Evolutionary conservation across 2,329 filamentous ascomycete genomes (phyloP), one percentile per base, ranked within the genome.

Genomic region (Epichloe sibirici): DNA sequence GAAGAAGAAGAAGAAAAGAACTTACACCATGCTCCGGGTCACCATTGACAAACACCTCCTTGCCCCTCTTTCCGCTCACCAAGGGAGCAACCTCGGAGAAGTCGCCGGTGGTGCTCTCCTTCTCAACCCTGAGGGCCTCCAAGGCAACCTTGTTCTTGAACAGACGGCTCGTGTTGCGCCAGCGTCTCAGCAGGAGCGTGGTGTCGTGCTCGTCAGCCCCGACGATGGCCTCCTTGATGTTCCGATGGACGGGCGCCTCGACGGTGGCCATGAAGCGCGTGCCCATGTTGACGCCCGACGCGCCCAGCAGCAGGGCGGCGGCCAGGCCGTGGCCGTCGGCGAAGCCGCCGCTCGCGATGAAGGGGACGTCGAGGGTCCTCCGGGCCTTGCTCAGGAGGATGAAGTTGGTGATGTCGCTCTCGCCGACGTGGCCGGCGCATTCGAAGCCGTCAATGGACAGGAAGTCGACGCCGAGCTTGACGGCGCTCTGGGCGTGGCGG

Each of bases 211-310:
- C 93, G 57, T 89, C 78, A 1, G 90, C 87, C 52, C 82, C 78
- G 49, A 96, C 90, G 63, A 98, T 98, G 59, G 86, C 78, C 68
- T 94, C 78, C 78, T 98, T 98, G 74, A 98, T 89, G 60, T 95
- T 95, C 48, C 81, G 67, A 71, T 98, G 93, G 57, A 98, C 87
- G 1, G 93, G 93, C 15, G 90, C 84, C 71, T 97, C 93, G 45
- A 91, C 76, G 0, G 93, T 97, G 73, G 86, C 91, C 88, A 98
- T 94, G 74, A 97, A 98, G 43, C 93, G 78, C 9, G 93, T 98
- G 53, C 93, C 93, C 93, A 98, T 98, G 72, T 98, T 98, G 72
- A 97, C 84, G 57, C 93, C 93, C 67, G 88, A 88, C 0, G 93
- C 93, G 38, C 93, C 93, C 12, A 98, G 78, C 42, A 85, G 85